Conservation (phyloP, 2,329 filamentous ascomycete genomes). For the Fusarium mundagurra region DNA sequence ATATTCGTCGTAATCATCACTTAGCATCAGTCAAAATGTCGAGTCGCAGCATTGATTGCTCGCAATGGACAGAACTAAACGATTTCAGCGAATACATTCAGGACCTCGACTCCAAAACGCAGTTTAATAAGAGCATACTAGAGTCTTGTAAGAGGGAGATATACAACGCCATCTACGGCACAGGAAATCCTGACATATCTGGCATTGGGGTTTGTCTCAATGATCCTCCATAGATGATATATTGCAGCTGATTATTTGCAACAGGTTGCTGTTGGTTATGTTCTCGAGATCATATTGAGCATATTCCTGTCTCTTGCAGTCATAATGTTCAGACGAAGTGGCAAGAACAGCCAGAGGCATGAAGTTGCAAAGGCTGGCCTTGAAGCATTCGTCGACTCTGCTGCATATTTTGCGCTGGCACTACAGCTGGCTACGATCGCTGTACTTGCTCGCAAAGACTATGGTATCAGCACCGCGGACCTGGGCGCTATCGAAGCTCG, state of each 20-base stretch:
- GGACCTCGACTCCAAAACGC: neutral
- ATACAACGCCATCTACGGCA: slow-evolving; percentile 31
- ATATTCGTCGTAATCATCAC: neutral
- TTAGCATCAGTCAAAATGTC: neutral
- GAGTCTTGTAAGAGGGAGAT: slow-evolving; percentile 15
- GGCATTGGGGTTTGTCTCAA: slow-evolving; percentile 32
- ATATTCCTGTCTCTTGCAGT: neutral
- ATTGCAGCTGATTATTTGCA: neutral
- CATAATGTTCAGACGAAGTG: neutral
- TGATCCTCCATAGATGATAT: neutral
- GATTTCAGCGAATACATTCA: slow-evolving; percentile 19
- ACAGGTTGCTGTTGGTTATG: slow-evolving; percentile 24
- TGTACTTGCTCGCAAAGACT: slow-evolving; percentile 38
- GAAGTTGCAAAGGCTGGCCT: slow-evolving; percentile 1
- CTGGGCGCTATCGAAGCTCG: slow-evolving; percentile 39
- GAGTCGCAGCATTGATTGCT: neutral
- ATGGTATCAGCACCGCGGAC: slow-evolving; percentile 31
- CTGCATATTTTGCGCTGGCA: slow-evolving; percentile 36
- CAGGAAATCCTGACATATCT: slow-evolving; percentile 36
- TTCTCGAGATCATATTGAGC: slow-evolving; percentile 10
- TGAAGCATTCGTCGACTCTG: slow-evolving; percentile 29
- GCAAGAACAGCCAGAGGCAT: neutral
- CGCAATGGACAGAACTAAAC: neutral
- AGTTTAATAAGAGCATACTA: neutral
- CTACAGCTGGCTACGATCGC: slow-evolving; percentile 35